phyloP scores from a whole-genome alignment of 768 basidiomycete species.

The Cytidiella melzeri region DNA sequence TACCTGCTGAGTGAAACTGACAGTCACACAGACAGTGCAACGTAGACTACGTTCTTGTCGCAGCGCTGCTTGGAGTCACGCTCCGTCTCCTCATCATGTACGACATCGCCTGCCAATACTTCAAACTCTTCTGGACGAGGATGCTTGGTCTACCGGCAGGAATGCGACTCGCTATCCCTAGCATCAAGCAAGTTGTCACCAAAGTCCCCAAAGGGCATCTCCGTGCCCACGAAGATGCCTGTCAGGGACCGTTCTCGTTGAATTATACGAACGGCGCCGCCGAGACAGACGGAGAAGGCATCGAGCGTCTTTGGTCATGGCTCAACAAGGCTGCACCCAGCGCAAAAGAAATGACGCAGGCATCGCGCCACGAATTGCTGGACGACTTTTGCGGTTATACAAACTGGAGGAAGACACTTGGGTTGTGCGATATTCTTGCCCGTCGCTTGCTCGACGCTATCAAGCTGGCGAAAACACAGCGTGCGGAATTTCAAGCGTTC shows the following conservation, averaged over 20 bases:
- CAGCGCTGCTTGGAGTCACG: not conserved
- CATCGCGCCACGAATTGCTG: slow-evolving; percentile 13
- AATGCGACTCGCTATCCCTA: not conserved
- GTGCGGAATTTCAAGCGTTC: not conserved
- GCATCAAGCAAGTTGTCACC: too few relatives aligned
- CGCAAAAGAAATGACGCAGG: slow-evolving; percentile 16
- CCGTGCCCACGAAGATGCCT: not conserved
- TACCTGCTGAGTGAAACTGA: not conserved
- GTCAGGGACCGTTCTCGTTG: slow-evolving; percentile 12
- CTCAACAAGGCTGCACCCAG: slow-evolving; percentile 18
- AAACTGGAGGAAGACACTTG: slow-evolving; percentile 8
- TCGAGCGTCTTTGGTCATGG: too few relatives aligned
- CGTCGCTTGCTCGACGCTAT: not conserved
- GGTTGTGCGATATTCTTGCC: not conserved
- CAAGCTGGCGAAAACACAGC: not conserved
- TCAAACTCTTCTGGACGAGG: not conserved
- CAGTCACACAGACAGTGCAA: not conserved
- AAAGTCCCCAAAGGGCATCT: not conserved
- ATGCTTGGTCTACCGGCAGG: not conserved
- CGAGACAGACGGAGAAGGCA: too few relatives aligned
- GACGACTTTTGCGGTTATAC: slow-evolving; percentile 15
- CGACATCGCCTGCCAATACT: slow-evolving; percentile 2
- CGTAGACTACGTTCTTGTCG: not conserved
- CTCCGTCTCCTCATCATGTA: not conserved
- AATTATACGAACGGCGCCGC: slow-evolving; percentile 16